These are phyloP conservation scores for Alternaria arborescens DNA, from an alignment of 2,329 filamentous ascomycete genomes.

Conservation along the genomic window DNA sequence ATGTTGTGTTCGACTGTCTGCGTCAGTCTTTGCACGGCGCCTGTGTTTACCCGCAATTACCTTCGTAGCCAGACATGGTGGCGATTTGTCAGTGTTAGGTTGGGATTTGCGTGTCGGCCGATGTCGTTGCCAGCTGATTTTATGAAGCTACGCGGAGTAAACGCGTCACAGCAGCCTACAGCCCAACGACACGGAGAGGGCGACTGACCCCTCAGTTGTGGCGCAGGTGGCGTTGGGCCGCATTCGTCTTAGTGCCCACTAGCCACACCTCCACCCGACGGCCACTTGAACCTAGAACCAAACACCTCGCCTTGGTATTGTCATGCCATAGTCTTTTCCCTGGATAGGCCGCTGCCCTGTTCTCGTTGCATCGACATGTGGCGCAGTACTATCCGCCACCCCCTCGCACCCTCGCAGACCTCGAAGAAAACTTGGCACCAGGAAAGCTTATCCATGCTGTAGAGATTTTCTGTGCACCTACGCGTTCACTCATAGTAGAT, in stretches of 20 bases:
- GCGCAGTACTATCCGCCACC: not conserved
- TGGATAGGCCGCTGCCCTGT: not conserved
- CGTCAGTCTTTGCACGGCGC: constrained; percentile 26
- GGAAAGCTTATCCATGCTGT: not conserved
- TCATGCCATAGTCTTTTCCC: not conserved
- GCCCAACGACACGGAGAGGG: constrained; percentile 1
- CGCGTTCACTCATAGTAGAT: not conserved
- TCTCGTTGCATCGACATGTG: not conserved
- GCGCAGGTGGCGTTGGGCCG: not conserved
- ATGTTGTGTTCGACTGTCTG: constrained; percentile 60
- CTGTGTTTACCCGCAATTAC: constrained; percentile 33
- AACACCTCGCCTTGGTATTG: not conserved
- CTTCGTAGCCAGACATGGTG: constrained; percentile 59
- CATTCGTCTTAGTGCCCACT: not conserved
- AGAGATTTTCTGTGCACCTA: not conserved
- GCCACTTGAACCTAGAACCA: not conserved
- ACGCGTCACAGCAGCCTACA: constrained; percentile 24
- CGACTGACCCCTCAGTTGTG: constrained; percentile 13
- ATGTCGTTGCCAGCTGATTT: constrained; percentile 13
- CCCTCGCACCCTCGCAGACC: not conserved
- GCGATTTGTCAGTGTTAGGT: constrained; percentile 26
- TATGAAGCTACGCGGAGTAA: constrained; percentile 17
- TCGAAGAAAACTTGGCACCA: not conserved
- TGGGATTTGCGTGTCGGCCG: constrained; percentile 5
- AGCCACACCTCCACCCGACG: not conserved